Evolutionary conservation across 768 basidiomycete species (phyloP).

Genomic region (Boletus subparvulus): DNA sequence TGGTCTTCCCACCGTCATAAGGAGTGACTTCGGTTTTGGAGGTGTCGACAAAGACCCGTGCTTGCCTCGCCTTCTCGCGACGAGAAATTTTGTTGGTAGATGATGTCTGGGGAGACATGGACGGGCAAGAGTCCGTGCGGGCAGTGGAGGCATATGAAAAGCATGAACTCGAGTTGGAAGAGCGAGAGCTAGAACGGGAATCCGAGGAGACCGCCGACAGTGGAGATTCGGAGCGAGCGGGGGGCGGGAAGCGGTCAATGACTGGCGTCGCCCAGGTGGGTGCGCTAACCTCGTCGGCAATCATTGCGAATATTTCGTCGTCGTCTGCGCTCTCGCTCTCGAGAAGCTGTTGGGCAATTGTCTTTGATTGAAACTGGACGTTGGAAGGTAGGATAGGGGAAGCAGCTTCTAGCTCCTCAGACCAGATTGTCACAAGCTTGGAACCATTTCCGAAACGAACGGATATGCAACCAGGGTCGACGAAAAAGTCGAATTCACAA

Average conservation of each 20-base stretch:
- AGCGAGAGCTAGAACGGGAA: conserved; percentile 55
- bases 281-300: conserved; percentile 66
- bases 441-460: conserved; percentile 52
- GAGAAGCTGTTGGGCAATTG: conserved; percentile 71
- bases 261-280: conserved; percentile 72
- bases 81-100: conserved; percentile 58
- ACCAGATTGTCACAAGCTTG: conserved; percentile 66
- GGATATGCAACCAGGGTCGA: conserved; percentile 78
- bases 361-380: conserved; percentile 43
- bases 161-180: conserved; percentile 71
- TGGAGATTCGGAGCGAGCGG: conserved; percentile 54
- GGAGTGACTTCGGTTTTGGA: conserved; percentile 78
- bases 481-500: conserved; percentile 73
- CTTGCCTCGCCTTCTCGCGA: conserved; percentile 66
- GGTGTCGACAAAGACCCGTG: conserved; percentile 70
- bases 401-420: conserved; percentile 43
- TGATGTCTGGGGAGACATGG: conserved; percentile 39
- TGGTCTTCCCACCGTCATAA: conserved; percentile 87
- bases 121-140: conserved; percentile 48
- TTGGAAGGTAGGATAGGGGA: conserved; percentile 19
- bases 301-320: conserved; percentile 70
- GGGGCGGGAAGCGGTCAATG: conserved; percentile 55
- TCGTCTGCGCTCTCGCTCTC: conserved; percentile 72
- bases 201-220: conserved; percentile 55
- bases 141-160: conserved; percentile 68